Evolutionary conservation across 139 green algal species (phyloP), one percentile per base, ranked within the genome.

Genomic region (Volvox africanus): DNA sequence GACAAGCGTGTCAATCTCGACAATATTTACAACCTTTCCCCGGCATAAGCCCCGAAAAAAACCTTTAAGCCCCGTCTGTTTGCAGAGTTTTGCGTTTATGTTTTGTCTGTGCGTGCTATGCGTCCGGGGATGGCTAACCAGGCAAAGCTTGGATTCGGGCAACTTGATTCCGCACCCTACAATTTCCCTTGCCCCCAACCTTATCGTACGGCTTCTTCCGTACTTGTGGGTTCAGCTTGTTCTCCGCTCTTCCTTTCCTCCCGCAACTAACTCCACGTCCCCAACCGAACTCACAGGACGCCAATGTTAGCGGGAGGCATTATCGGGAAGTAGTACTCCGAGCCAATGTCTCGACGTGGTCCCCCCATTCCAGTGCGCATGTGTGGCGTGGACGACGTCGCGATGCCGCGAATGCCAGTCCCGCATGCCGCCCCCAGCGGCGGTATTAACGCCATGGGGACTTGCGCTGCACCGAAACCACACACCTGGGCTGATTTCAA

Each of bases 241-340:
- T 55, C n/a, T 55, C 5, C 44, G 44, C 9, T 55, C 44, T 55
- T 55, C 44, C 5, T 5, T 55, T 5, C 44, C 5, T 55, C 44
- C 44, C 44, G 44, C 44, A 55, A 55, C n/a, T n/a, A 55, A 55
- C 44, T 9, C 44, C 44, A 55, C 44, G 5, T 55, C 44, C 9
- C 44, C 5, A 55, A 9, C 44, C 44, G 44, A 9, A 90, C 75
- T 90, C 32, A 90, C 86, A 91, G 76, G 76, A 90, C 61, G 35
- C 80, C 78, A 26, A 91, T 3, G 88, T 91, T 80, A 1, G 71
- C 61, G 3, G 77, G 91, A 1, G 87, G 76, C 14, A 1, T 28
- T 20, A 80, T 6, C 1, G 87, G 87, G 35, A 30, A 85, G 75
- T 91, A 86, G 19, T 71, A 91, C 37, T 90, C 73, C 2, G 32